Evolutionary conservation across 2,329 filamentous ascomycete genomes (phyloP).

Genomic region (Nigrospora oryzae): DNA sequence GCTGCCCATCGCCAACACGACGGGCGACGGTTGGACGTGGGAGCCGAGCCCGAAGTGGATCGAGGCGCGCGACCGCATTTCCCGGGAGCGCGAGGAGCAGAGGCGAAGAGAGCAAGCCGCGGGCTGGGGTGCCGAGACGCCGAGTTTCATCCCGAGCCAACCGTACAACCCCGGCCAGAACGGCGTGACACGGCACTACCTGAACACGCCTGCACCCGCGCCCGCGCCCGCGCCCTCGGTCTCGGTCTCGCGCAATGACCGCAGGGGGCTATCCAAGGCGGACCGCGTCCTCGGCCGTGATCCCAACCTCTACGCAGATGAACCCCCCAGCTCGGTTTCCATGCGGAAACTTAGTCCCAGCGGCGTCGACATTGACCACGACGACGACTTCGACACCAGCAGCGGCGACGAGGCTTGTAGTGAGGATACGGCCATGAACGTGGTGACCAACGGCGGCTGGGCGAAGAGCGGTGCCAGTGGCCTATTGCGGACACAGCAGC

Average conservation of each 20-base stretch:
- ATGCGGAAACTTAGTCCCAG: slow-evolving; percentile 38
- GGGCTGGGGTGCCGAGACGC: slow-evolving; percentile 50
- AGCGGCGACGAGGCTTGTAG: slow-evolving; percentile 24
- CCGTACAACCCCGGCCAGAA: slow-evolving; percentile 17
- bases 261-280: slow-evolving; percentile 42
- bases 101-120: slow-evolving; percentile 55
- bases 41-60: slow-evolving; percentile 76
- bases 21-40: slow-evolving; percentile 91
- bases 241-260: slow-evolving; percentile 12
- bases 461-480: slow-evolving; percentile 23
- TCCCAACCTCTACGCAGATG: slow-evolving; percentile 45
- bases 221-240: slow-evolving; percentile 8
- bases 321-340: slow-evolving; percentile 29
- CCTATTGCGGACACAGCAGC: slow-evolving; percentile 15
- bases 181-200: slow-evolving; percentile 20
- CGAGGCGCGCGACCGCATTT: slow-evolving; percentile 58
- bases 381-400: slow-evolving; percentile 22
- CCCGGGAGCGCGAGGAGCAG: slow-evolving; percentile 48
- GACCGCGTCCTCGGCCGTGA: slow-evolving; percentile 50
- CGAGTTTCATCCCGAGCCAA: slow-evolving; percentile 9
- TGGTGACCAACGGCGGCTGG: slow-evolving; percentile 29
- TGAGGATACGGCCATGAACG: slow-evolving; percentile 36
- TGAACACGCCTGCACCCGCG: slow-evolving; percentile 9
- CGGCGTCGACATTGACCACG: slow-evolving; percentile 32
- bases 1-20: slow-evolving; percentile 75